Evolutionary conservation across 163 green algal species (phyloP).

Genomic region (Prototheca cutis): DNA sequence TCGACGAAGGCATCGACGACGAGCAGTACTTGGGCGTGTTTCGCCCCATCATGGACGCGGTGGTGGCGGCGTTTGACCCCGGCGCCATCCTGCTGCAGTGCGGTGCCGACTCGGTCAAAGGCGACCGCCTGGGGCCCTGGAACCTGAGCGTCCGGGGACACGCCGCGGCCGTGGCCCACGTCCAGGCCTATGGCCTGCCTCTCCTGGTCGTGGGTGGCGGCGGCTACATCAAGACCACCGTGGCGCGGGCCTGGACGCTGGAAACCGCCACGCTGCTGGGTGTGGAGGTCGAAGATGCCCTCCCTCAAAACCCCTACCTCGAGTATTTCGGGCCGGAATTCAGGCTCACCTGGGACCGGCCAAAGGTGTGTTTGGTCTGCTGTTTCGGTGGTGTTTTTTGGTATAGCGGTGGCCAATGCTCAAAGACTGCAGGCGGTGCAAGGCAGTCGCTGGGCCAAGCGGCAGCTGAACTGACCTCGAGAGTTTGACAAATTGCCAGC

Average conservation of each 20-base stretch:
- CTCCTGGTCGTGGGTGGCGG: slow-evolving; percentile 92
- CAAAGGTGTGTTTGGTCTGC: too few species aligned
- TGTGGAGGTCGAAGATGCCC: slow-evolving; percentile 38
- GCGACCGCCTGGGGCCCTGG: slow-evolving; percentile 89
- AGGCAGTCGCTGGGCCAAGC: too few species aligned
- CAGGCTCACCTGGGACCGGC: slow-evolving; percentile 44
- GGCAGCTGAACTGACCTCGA: too few species aligned
- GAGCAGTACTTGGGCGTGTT: slow-evolving; percentile 75
- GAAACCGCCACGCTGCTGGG: slow-evolving; percentile 81
- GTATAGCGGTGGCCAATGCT: too few species aligned
- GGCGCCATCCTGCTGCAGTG: slow-evolving; percentile 74
- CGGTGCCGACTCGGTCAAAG: slow-evolving; percentile 81
- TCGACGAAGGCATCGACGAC: slow-evolving; percentile 70
- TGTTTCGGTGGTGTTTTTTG: too few species aligned
- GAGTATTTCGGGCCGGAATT: slow-evolving; percentile 84
- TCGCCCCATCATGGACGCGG: slow-evolving; percentile 73
- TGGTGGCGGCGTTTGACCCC: slow-evolving; percentile 87
- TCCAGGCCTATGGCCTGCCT: slow-evolving; percentile 81
- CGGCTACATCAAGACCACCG: slow-evolving; percentile 96
- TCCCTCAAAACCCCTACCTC: slow-evolving; percentile 85
- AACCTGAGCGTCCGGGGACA: slow-evolving; percentile 86
- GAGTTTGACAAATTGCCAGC: too few species aligned
- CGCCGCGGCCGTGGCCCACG: slow-evolving; percentile 78
- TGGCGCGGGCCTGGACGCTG: slow-evolving; percentile 91
- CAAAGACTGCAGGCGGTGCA: too few species aligned